Evolutionary conservation across 352 stramenopile species (phyloP), one percentile per base, ranked within the genome.

Genomic region (Globisporangium irregulare): DNA sequence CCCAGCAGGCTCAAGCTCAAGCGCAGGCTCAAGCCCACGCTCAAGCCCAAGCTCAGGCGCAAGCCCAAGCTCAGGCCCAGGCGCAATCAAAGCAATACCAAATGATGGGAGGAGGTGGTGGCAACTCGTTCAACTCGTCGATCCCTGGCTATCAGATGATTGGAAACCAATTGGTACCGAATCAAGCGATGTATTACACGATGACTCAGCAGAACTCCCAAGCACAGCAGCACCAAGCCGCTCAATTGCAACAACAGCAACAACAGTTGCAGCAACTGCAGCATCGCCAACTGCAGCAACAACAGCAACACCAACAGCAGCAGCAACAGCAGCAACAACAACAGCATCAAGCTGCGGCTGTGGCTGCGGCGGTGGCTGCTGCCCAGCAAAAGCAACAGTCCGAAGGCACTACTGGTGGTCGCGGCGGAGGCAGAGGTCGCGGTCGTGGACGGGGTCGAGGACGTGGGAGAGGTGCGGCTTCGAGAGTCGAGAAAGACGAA

Each of bases 31-130:
- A 73, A 56, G 56, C 56, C 59, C 61, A 73, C 38, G 60, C 69
- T 4, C 55, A 71, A 18, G 71, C 67, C 2, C 67, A 73, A 27
- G 72, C 70, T 0, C 62, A 72, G n/a, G 70, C 70, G 0, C 54
- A 71, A 22, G 71, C 67, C 3, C 67, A 73, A 56, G 64, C 29
- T 29, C 76, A 87, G 46, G 76, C 72, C 1, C 74, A 87, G 41
- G 76, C 70, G 9, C 76, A 81, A 20, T 77, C 74, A 25, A 92
- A 94, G 71, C 81, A 89, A 59, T 92, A 87, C 59, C 83, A 92
- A 70, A 79, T 87, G 59, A 67, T 90, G 55, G 66, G 67, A 56
- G 70, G 77, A 56, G 70, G 77, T 15, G 62, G 78, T 25, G 76
- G 72, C 62, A 80, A 71, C 24, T 68, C 80, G 27, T 93, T 84